These are phyloP conservation scores for Mixia osmundae DNA, from an alignment of 1,284 basidiomycete genomes.

Conservation along the genomic window DNA sequence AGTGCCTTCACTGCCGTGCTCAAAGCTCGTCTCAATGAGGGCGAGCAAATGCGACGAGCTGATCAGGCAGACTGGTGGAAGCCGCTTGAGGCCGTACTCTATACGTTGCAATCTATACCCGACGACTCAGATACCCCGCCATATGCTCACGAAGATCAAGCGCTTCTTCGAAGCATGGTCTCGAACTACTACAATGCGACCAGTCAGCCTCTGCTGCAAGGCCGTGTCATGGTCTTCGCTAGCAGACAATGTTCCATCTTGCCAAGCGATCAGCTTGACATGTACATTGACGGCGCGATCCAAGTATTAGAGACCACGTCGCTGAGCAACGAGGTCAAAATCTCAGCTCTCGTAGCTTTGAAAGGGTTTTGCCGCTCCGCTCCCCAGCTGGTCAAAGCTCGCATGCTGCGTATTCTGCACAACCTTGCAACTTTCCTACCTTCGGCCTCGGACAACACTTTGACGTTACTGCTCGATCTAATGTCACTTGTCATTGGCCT, in stretches of 20 bases:
- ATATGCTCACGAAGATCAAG: background rate
- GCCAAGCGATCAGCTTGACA: conserved; percentile 42
- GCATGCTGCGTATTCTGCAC: no score
- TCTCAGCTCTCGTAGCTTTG: conserved; percentile 77
- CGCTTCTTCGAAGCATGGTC: conserved; percentile 12
- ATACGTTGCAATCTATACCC: conserved; percentile 31
- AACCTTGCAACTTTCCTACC: no score
- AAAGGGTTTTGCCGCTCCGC: no score
- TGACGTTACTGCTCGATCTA: no score
- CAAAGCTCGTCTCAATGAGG: no score
- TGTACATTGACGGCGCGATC: conserved; percentile 68
- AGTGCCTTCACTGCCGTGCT: no score
- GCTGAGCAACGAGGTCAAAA: conserved; percentile 59
- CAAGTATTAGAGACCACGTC: conserved; percentile 50
- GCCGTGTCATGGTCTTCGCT: conserved; percentile 80
- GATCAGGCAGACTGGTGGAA: conserved; percentile 19
- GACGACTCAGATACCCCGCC: background rate
- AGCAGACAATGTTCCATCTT: conserved; percentile 62
- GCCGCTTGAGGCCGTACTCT: conserved; percentile 53
- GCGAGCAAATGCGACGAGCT: no score
- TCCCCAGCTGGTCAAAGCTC: no score
- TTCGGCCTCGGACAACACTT: no score
- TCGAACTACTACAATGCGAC: conserved; percentile 23
- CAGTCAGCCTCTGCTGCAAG: conserved; percentile 74
- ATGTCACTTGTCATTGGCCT: no score